These are phyloP conservation scores for Theileria parva DNA, from an alignment of 169 alveolate genomes.

Conservation along the genomic window DNA sequence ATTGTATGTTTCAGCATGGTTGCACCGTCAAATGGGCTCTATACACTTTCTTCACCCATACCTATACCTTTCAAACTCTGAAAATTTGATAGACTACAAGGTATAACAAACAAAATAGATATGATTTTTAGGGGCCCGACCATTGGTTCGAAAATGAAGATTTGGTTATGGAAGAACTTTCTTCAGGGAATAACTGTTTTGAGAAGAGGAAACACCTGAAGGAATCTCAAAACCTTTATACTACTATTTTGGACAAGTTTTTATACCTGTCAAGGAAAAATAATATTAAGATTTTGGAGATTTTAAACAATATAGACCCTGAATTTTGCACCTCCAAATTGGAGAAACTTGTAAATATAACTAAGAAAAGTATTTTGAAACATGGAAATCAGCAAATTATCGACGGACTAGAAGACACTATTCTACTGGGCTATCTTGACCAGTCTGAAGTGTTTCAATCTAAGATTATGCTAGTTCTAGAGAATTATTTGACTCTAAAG, in stretches of 20 bases:
- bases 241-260: conserved; percentile 41
- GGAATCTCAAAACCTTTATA: conserved; percentile 39
- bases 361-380: not conserved
- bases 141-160: conserved; percentile 19
- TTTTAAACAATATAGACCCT: conserved; percentile 22
- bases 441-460: conserved; percentile 30
- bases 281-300: conserved; percentile 17
- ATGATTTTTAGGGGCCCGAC: not conserved
- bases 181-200: conserved; percentile 25
- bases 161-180: conserved; percentile 50
- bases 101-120: not conserved
- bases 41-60: conserved; percentile 53
- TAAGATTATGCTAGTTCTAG: conserved; percentile 32
- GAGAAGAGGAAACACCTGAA: conserved; percentile 17
- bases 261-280: not conserved
- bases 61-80: conserved; percentile 44
- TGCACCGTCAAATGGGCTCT: conserved; percentile 60
- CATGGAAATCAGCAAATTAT: not conserved
- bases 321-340: not conserved
- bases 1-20: conserved; percentile 59
- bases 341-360: conserved; percentile 9
- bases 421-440: conserved; percentile 20
- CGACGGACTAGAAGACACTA: conserved; percentile 5
- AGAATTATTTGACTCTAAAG: conserved; percentile 35
- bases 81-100: conserved; percentile 16